Conservation (phyloP, 2,329 filamentous ascomycete genomes). For the Lachnellula arida region DNA sequence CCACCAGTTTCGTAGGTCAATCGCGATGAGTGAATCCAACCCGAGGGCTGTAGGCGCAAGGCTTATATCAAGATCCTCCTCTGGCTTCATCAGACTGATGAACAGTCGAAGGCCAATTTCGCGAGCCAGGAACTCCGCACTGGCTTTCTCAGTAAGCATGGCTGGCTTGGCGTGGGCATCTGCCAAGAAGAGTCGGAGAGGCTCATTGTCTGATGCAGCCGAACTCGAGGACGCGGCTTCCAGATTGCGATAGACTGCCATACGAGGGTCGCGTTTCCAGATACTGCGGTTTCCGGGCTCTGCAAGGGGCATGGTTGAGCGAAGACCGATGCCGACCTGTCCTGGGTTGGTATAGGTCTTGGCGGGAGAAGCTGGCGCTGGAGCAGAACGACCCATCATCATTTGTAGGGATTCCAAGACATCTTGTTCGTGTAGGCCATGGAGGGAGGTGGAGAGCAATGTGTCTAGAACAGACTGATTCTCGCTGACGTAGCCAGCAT, state of each 20-base stretch:
- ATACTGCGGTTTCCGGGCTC: slow-evolving; percentile 2
- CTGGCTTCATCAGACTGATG: slow-evolving; percentile 1
- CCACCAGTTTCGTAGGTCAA: slow-evolving; percentile 11
- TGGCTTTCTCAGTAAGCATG: background rate
- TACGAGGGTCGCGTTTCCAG: slow-evolving; percentile 10
- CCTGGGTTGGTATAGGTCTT: background rate
- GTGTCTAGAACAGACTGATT: slow-evolving; percentile 4
- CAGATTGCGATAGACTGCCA: slow-evolving; percentile 7
- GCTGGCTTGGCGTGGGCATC: background rate
- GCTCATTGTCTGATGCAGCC: background rate
- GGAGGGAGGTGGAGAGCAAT: background rate
- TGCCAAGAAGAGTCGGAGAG: background rate
- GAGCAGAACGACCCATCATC: background rate
- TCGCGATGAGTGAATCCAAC: slow-evolving; percentile 9
- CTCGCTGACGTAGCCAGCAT: slow-evolving; percentile 33
- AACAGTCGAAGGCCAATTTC: slow-evolving; percentile 1
- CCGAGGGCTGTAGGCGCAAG: background rate
- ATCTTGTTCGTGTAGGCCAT: slow-evolving; percentile 4
- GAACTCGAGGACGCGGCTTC: background rate
- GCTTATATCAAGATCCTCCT: slow-evolving; percentile 3
- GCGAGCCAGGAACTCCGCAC: background rate
- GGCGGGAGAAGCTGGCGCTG: background rate
- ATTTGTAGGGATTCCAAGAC: slow-evolving; percentile 8
- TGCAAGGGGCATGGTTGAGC: background rate
- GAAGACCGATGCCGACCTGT: slow-evolving; percentile 2